A percentile compares a stretch with the other conserved stretches of the same genome.
Conservation (phyloP, 192 early-diverging fungal species). For the Podila minutissima region DNA sequence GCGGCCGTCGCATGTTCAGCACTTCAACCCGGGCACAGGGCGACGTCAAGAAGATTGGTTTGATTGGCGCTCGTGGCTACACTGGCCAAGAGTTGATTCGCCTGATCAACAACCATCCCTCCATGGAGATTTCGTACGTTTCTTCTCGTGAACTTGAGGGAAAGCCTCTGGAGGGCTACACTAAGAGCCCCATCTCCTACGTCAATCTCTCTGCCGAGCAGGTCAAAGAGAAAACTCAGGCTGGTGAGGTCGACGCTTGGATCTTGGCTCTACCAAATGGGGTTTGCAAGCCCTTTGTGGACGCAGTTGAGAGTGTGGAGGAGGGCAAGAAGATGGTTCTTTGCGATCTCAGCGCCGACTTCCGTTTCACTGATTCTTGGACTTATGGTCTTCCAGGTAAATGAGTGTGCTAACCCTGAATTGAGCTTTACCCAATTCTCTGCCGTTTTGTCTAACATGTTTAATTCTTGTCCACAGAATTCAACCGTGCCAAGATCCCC, state of each 20-base stretch:
- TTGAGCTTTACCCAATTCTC: neutral
- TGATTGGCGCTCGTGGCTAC: slow-evolving; percentile 98
- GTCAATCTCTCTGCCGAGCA: slow-evolving; percentile 83
- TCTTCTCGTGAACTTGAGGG: slow-evolving; percentile 95
- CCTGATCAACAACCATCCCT: slow-evolving; percentile 88
- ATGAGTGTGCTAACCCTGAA: neutral
- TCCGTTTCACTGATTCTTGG: slow-evolving; percentile 90
- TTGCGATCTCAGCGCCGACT: slow-evolving; percentile 93
- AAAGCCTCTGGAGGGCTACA: slow-evolving; percentile 83
- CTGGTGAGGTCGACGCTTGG: slow-evolving; percentile 91
- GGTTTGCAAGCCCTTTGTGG: slow-evolving; percentile 93
- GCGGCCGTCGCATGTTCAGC: slow-evolving; percentile 69
- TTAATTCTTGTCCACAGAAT: slow-evolving; percentile 57
- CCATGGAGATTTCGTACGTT: slow-evolving; percentile 87
- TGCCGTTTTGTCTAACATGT: too few species aligned
- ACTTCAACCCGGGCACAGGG: slow-evolving; percentile 49
- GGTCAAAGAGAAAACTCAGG: slow-evolving; percentile 63
- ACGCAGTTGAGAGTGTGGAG: slow-evolving; percentile 72
- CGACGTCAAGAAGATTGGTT: slow-evolving; percentile 71
- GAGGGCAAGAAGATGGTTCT: slow-evolving; percentile 70
- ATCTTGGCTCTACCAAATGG: slow-evolving; percentile 97
- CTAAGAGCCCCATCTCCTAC: slow-evolving; percentile 74
- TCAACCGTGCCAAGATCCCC: slow-evolving; percentile 73
- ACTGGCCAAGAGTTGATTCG: slow-evolving; percentile 96
- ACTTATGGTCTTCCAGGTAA: slow-evolving; percentile 83